These are phyloP conservation scores for Trametes meyenii DNA, from an alignment of 768 basidiomycete genomes.

Conservation along the genomic window DNA sequence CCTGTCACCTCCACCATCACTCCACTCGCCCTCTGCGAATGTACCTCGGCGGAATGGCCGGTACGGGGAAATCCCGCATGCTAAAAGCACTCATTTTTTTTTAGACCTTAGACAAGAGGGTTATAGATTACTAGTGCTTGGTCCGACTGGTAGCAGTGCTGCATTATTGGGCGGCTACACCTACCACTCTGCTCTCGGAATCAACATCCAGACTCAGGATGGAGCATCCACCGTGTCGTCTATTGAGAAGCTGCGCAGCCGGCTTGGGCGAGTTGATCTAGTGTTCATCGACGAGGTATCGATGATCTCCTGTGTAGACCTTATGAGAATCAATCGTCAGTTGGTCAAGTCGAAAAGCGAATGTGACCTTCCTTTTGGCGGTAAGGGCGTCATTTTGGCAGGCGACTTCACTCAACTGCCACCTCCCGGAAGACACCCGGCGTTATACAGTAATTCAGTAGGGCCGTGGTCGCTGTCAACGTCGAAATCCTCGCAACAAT, in stretches of 20 bases:
- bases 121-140: conserved; percentile 24
- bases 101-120: conserved; percentile 20
- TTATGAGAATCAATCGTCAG: not conserved
- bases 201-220: not conserved
- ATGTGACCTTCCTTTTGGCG: not conserved
- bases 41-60: conserved; percentile 24
- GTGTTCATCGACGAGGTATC: not conserved
- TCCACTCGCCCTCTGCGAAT: conserved; percentile 7
- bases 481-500: not conserved
- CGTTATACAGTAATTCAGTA: not conserved
- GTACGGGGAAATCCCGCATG: conserved; percentile 24
- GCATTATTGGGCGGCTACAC: not conserved
- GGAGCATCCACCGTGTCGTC: no score
- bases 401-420: not conserved
- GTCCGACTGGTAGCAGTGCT: conserved; percentile 28
- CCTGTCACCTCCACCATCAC: not conserved
- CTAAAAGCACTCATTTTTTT: conserved; percentile 26
- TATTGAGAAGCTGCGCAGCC: no score
- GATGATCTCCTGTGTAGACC: not conserved
- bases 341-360: not conserved
- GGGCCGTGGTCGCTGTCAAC: no score
- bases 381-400: not conserved
- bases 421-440: not conserved
- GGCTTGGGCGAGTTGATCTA: no score
- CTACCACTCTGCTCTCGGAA: not conserved